phyloP scores from a whole-genome alignment of 768 basidiomycete species.

The Hebeloma cylindrosporum region DNA sequence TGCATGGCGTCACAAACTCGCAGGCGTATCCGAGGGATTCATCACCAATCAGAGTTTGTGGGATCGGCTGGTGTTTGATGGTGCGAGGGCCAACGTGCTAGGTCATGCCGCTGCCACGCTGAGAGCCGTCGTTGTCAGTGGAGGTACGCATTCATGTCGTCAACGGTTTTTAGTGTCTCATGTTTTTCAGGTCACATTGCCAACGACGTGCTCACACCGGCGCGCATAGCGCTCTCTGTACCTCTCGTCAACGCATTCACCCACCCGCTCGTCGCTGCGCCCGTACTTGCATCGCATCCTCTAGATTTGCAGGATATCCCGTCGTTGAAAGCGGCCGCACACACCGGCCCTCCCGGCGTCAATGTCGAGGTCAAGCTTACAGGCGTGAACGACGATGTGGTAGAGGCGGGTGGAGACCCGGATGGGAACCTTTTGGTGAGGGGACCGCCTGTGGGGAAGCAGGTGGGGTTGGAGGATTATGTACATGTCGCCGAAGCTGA shows the following conservation, averaged over 20 bases:
- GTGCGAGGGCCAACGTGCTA: constrained; percentile 58
- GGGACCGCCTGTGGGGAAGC: constrained; percentile 71
- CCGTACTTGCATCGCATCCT: constrained; percentile 79
- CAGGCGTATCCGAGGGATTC: constrained; percentile 69
- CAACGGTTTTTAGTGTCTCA: constrained; percentile 5
- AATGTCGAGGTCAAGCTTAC: constrained; percentile 85
- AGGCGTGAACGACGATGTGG: constrained; percentile 59
- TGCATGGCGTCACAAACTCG: constrained; percentile 77
- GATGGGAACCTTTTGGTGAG: constrained; percentile 59
- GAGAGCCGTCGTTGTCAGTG: constrained; percentile 69
- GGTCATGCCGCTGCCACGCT: constrained; percentile 62
- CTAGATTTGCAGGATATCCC: constrained; percentile 82
- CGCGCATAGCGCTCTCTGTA: constrained; percentile 74
- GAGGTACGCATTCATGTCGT: constrained; percentile 46
- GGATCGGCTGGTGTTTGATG: constrained; percentile 77
- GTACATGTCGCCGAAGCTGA: constrained; percentile 32
- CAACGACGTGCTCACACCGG: constrained; percentile 51
- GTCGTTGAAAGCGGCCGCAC: constrained; percentile 31
- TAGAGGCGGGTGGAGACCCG: constrained; percentile 71
- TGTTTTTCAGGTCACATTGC: constrained; percentile 46
- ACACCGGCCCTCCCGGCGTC: constrained; percentile 77
- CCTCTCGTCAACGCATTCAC: constrained; percentile 67
- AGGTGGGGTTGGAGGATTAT: constrained; percentile 42
- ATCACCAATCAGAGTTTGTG: constrained; percentile 78
- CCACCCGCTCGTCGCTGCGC: constrained; percentile 68